Evolutionary conservation across 208 protist species (phyloP), one percentile per base, ranked within the genome.

Genomic region (Leptomonas seymouri): DNA sequence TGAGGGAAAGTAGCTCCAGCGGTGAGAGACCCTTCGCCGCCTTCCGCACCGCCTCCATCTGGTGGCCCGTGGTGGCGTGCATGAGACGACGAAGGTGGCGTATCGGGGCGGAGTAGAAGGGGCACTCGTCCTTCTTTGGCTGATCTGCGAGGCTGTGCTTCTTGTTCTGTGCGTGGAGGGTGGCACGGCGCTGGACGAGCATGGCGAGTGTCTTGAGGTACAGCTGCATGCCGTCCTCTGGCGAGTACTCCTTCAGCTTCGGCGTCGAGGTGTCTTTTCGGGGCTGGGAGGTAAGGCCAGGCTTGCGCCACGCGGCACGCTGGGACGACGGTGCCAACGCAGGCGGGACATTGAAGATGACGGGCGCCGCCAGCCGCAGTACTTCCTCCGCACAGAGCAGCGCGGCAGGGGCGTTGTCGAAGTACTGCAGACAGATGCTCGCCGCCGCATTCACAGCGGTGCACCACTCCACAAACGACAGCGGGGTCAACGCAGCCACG

Each of bases 371-470:
- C 23, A 82, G 62, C 36, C 75, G 73, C 18, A 97, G 65, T 2
- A 97, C 51, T 49, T 86, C 82, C 69, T 86, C 81, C 18, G 78
- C 80, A 54, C 87, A 94, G 14, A 82, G 80, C 28, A 89, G 77
- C 30, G 65, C 50, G n/a, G 82, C 76, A 2, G 51, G 60, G 11
- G 62, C 60, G 51, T 68, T 80, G 71, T 71, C 71, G 49, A 62
- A 67, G 58, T 63, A 42, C 48, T 78, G 71, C 25, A 70, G 58
- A 28, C 78, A 80, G 30, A 86, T 64, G 50, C 71, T 49, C 45
- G 71, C 48, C 36, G 69, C 34, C 20, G 55, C 72, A 36, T 74
- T 44, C 39, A 94, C 54, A 16, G 78, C 76, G 4, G 71, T 76
- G 21, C 62, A 68, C 89, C 87, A 93, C 77, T 94, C 92, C 53